Base-by-base conservation (phyloP, 1,284 basidiomycete species). In the Sporisorium graminicola region DNA sequence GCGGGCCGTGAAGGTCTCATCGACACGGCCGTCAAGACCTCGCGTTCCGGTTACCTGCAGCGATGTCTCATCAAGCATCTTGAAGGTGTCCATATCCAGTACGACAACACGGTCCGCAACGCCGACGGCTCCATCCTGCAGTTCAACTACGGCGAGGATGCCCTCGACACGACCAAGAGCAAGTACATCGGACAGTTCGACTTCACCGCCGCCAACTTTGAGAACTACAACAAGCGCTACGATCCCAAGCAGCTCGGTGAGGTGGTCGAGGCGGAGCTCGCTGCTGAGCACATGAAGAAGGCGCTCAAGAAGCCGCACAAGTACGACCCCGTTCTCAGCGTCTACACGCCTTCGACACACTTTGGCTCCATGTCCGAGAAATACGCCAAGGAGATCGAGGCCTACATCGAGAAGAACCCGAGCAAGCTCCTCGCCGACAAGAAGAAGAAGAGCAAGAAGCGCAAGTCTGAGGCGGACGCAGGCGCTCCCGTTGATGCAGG, bases 21-120 rank as follows among this genome's bases (percentile, higher is more conserved):
- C 83, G 97, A 99, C 86, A 99, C 97, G 12, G 97, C 97, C 54
- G 97, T 99, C 87, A 99, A 99, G 88, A 99, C 97, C 6, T 94
- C 93, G 76, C 94, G 97, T 75, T 99, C 97, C 12, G 97, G 97
- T 24, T 99, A 99, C 86, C 90, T 99, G 50, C 97, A 99, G 86
- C 91, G 97, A 65, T 99, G 97, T 88, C 88, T 99, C 78, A 97
- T 99, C 89, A 99, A 99, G 87, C 97, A 99, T 87, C 89, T 99
- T 65, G 97, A 99, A 86, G 96, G 96, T 62, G 91, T 98, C 64
- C 92, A 93, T 55, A 92, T 99, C 13, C 95, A 98, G 86, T 99
- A 99, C 86, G 97, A 99, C 87, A 91, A 98, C 86, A 99, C 97
- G 20, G 95, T 99, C 37, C 93, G 97, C 69, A 96, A 96, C 67